Conservation (phyloP, 352 stramenopile species). For the Phytophthora hybrid region DNA sequence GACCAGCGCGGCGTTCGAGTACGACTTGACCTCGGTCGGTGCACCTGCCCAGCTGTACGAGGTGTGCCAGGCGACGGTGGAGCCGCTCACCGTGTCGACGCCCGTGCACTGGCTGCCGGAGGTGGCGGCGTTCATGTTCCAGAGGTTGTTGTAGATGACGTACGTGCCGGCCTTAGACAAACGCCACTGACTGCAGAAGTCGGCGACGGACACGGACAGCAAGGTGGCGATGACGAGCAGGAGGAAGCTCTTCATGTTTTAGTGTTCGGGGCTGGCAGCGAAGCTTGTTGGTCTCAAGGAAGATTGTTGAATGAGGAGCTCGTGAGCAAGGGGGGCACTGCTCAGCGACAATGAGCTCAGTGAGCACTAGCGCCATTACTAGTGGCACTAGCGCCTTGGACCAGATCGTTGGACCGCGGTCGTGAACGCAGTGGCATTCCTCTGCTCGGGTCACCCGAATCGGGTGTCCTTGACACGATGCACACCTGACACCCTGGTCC, state of each 20-base stretch:
- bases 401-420: conserved; percentile 3
- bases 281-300: conserved; percentile 21
- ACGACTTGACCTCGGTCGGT: conserved; percentile 45
- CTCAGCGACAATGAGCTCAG: too few relatives aligned
- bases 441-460: neutral
- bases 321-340: neutral
- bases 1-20: conserved; percentile 13
- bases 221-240: conserved; percentile 16
- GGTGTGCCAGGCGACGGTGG: conserved; percentile 48
- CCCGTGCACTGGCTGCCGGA: conserved; percentile 53
- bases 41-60: conserved; percentile 43
- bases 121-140: conserved; percentile 32
- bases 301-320: conserved; percentile 22
- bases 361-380: too few relatives aligned
- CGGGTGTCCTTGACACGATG: conserved; percentile 8
- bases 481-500: conserved; percentile 15
- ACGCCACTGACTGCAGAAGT: conserved; percentile 34
- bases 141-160: conserved; percentile 56
- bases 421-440: conserved; percentile 4
- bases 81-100: conserved; percentile 34
- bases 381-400: neutral
- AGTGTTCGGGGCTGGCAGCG: conserved; percentile 6
- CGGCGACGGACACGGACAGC: conserved; percentile 26
- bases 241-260: conserved; percentile 12
- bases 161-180: conserved; percentile 37